A percentile compares a stretch with the other conserved stretches of the same genome.
Conservation (phyloP, 208 protist genomes). For the Crithidia sp. region DNA sequence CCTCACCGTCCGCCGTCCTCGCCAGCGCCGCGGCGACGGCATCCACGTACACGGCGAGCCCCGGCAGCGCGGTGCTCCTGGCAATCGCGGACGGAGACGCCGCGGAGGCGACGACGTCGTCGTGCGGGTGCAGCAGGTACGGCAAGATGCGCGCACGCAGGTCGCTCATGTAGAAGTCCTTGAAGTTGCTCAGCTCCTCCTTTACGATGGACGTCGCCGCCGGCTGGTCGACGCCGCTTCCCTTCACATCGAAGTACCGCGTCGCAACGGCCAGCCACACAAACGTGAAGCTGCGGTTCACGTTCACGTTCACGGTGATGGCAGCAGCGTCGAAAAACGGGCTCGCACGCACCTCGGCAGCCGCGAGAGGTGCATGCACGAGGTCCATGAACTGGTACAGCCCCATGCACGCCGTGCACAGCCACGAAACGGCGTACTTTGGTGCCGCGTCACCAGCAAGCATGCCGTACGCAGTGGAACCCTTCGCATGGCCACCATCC, state of each 20-base stretch:
- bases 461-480: conserved; percentile 39
- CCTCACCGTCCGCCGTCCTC: background rate
- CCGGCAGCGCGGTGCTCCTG: conserved; percentile 23
- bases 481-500: background rate
- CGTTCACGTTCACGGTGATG: conserved; percentile 86
- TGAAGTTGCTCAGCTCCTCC: conserved; percentile 87
- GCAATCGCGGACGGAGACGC: conserved; percentile 17
- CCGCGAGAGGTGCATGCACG: conserved; percentile 68
- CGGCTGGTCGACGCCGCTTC: conserved; percentile 41
- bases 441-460: conserved; percentile 31
- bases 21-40: conserved; percentile 7
- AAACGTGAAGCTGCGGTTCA: conserved; percentile 86
- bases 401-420: conserved; percentile 83
- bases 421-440: conserved; percentile 39
- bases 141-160: conserved; percentile 71
- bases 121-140: conserved; percentile 53
- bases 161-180: conserved; percentile 90
- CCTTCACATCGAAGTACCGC: conserved; percentile 63
- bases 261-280: conserved; percentile 77
- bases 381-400: conserved; percentile 89
- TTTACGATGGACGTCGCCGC: conserved; percentile 50
- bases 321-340: conserved; percentile 65
- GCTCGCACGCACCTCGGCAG: conserved; percentile 68
- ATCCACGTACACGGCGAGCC: conserved; percentile 28
- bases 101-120: conserved; percentile 29